Conservation (phyloP, 2,329 filamentous ascomycete species). For the Colletotrichum sp. region DNA sequence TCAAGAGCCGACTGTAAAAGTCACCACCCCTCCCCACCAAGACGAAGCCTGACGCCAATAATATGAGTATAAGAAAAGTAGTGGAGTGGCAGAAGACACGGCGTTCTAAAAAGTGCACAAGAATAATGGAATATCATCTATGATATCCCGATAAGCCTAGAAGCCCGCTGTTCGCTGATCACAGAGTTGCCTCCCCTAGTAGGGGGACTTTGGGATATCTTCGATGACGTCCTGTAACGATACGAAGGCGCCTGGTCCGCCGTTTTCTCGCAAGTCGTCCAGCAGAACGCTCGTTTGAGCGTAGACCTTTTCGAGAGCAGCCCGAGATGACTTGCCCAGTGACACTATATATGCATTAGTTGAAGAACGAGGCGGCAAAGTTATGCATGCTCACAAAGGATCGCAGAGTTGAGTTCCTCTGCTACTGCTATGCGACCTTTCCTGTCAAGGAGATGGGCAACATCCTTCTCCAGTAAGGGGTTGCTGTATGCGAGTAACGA, state of each 20-base stretch:
- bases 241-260: slow-evolving; percentile 82
- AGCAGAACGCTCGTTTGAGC: slow-evolving; percentile 87
- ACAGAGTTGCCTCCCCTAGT: neutral
- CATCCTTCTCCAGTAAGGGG: slow-evolving; percentile 72
- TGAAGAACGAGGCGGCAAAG: neutral
- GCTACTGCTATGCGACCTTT: slow-evolving; percentile 79
- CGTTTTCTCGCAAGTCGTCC: slow-evolving; percentile 79
- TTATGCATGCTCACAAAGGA: slow-evolving; percentile 69
- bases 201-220: slow-evolving; percentile 42
- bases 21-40: neutral
- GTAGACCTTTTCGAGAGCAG: slow-evolving; percentile 83
- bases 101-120: slow-evolving; percentile 11
- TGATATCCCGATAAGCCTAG: neutral
- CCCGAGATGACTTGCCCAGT: slow-evolving; percentile 85
- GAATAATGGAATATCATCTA: slow-evolving; percentile 8
- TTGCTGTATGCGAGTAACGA: slow-evolving; percentile 87
- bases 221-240: slow-evolving; percentile 59
- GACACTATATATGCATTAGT: slow-evolving; percentile 62
- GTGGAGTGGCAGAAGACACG: neutral
- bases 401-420: slow-evolving; percentile 92
- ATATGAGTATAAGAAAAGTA: slow-evolving; percentile 5
- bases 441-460: slow-evolving; percentile 79
- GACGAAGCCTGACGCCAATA: slow-evolving; percentile 15
- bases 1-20: slow-evolving; percentile 8
- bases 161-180: neutral